Conservation (phyloP, 1,284 basidiomycete genomes). For the Marasmius fiardii region DNA sequence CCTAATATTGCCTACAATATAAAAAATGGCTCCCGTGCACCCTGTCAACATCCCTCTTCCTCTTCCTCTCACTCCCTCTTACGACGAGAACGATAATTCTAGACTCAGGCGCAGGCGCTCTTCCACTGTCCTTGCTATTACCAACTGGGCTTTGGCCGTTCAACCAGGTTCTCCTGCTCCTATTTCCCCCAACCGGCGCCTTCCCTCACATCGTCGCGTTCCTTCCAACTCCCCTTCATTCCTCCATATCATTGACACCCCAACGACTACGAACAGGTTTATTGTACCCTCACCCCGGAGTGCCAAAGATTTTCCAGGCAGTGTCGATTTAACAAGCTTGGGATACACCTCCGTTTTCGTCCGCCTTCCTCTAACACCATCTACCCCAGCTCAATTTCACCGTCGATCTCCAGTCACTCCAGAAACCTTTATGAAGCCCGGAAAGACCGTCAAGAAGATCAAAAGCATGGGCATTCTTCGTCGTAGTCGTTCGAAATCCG, state of each 20-base stretch:
- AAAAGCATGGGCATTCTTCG: slow-evolving; percentile 44
- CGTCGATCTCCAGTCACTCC: slow-evolving; percentile 15
- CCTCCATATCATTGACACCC: slow-evolving; percentile 38
- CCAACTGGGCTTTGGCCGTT: slow-evolving; percentile 56
- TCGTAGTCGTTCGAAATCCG: slow-evolving; percentile 30
- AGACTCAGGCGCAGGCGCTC: slow-evolving; percentile 22
- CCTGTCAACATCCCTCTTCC: not conserved
- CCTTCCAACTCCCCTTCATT: slow-evolving; percentile 38
- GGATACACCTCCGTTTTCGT: slow-evolving; percentile 68
- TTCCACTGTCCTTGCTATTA: slow-evolving; percentile 37
- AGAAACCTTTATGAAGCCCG: slow-evolving; percentile 10
- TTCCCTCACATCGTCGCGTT: slow-evolving; percentile 19
- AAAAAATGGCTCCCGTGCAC: not conserved
- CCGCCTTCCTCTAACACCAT: slow-evolving; percentile 49
- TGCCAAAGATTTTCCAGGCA: slow-evolving; percentile 40
- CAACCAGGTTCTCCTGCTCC: slow-evolving; percentile 66
- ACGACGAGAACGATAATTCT: not conserved
- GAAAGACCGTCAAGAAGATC: slow-evolving; percentile 31
- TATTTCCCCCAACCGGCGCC: slow-evolving; percentile 28
- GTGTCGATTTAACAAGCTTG: slow-evolving; percentile 52
- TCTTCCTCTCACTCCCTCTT: not conserved
- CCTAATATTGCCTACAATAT: not conserved
- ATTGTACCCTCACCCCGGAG: slow-evolving; percentile 30
- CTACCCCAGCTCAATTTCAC: slow-evolving; percentile 31
- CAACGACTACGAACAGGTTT: slow-evolving; percentile 29